Percentiles rank a stretch among this genome's conserved stretches.
These are phyloP conservation scores for Paecilomyces sp. DNA, from an alignment of 2,329 filamentous ascomycete genomes.

Conservation along the genomic window DNA sequence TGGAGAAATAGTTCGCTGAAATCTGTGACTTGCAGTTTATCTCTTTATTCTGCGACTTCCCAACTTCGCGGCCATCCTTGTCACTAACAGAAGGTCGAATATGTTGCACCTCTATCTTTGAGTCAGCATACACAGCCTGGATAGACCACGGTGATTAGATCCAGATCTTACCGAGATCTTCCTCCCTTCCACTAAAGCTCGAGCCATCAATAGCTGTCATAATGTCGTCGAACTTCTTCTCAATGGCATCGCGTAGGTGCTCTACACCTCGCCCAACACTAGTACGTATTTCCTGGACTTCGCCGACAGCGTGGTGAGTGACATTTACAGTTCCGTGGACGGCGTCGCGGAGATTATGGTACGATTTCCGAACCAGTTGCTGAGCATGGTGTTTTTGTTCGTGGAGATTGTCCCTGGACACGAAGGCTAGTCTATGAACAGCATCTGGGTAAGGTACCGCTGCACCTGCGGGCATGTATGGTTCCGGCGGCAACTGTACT, in stretches of 20 bases:
- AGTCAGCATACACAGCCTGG: background rate
- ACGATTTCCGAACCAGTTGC: background rate
- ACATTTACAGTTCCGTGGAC: background rate
- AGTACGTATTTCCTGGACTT: background rate
- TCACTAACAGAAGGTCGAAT: background rate
- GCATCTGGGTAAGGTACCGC: background rate
- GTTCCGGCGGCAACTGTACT: background rate
- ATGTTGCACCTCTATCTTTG: background rate
- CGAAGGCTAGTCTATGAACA: background rate
- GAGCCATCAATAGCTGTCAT: background rate
- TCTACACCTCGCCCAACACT: background rate
- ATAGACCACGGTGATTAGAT: background rate
- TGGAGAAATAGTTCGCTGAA: slow-evolving; percentile 57
- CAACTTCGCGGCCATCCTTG: background rate
- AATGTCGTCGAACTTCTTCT: background rate
- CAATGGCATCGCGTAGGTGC: background rate
- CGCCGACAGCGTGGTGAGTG: background rate
- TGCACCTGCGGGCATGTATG: background rate
- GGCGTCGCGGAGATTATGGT: background rate
- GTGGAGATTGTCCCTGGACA: background rate
- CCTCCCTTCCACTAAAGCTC: background rate
- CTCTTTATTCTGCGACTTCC: background rate
- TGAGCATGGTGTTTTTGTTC: background rate
- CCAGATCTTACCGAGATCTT: background rate
- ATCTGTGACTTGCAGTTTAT: slow-evolving; percentile 1